Evolutionary conservation across 2,329 filamentous ascomycete species (phyloP).

Genomic region (Aspergillus sp.): DNA sequence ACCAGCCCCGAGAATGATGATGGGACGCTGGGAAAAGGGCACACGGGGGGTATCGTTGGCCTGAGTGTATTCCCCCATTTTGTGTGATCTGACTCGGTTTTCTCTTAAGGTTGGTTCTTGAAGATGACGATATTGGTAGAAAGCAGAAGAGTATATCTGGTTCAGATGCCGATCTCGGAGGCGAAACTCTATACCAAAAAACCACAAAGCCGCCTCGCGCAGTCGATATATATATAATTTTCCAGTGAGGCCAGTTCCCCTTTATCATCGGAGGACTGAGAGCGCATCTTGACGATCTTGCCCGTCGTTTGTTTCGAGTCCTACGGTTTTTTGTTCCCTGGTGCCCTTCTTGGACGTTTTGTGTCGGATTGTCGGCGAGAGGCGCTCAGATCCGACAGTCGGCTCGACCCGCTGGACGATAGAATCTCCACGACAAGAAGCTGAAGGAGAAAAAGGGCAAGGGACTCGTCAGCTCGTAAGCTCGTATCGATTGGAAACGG

Average conservation of each 20-base stretch:
- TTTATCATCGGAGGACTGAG: not conserved
- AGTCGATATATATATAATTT: too few species aligned
- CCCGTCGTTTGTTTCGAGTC: too few species aligned
- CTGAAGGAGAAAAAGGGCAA: not conserved
- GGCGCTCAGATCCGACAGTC: constrained; percentile 10
- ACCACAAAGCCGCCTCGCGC: too few species aligned
- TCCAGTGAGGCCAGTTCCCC: not conserved
- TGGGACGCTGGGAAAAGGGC: constrained; percentile 29
- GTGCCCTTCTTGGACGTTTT: not conserved
- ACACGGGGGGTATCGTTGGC: constrained; percentile 15
- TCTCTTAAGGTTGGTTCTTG: too few species aligned
- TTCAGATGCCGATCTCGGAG: too few species aligned
- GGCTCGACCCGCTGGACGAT: constrained; percentile 5
- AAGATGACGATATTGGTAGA: too few species aligned
- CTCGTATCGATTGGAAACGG: not conserved
- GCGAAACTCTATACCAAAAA: too few species aligned
- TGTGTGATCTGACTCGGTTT: not conserved
- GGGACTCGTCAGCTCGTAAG: constrained; percentile 4
- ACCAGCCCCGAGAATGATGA: constrained; percentile 34
- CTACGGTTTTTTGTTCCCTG: too few species aligned
- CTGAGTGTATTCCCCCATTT: constrained; percentile 16
- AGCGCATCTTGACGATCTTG: too few species aligned
- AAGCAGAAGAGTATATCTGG: too few species aligned
- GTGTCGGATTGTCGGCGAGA: constrained; percentile 1
- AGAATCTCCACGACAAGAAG: too few species aligned